A percentile compares a stretch with the other conserved stretches of the same genome.
These are phyloP conservation scores for Penicillium taxi DNA, from an alignment of 495 filamentous ascomycete genomes.

Conservation along the genomic window DNA sequence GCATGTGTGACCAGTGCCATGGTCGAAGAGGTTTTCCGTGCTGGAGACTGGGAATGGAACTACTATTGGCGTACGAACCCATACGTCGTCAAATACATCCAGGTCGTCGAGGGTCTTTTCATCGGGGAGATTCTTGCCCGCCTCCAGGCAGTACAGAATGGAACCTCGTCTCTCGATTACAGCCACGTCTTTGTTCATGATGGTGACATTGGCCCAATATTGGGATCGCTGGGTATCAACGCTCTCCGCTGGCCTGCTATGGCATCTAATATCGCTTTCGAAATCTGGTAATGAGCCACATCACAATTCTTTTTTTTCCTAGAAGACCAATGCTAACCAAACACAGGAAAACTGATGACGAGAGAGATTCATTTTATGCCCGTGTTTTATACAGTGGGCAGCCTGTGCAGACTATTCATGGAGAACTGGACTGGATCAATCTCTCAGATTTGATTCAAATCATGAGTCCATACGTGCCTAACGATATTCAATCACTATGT, in stretches of 20 bases:
- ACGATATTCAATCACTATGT: constrained; percentile 11
- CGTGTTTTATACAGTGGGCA: constrained; percentile 36
- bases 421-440: constrained; percentile 10
- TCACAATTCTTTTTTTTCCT: neutral
- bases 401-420: constrained; percentile 12
- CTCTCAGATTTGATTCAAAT: constrained; percentile 9
- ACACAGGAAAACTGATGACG: constrained; percentile 9
- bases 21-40: constrained; percentile 35
- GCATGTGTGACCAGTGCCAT: constrained; percentile 27
- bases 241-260: constrained; percentile 25
- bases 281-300: constrained; percentile 32
- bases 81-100: constrained; percentile 32
- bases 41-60: constrained; percentile 42
- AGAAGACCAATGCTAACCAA: neutral
- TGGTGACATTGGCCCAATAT: constrained; percentile 24
- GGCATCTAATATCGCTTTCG: constrained; percentile 26
- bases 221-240: constrained; percentile 23
- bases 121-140: constrained; percentile 33
- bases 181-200: constrained; percentile 29
- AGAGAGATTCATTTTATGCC: constrained; percentile 17
- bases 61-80: constrained; percentile 37
- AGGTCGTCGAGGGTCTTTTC: constrained; percentile 34
- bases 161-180: constrained; percentile 16
- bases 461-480: constrained; percentile 8
- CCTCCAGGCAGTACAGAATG: constrained; percentile 24